Base-by-base conservation (phyloP, 2,329 filamentous ascomycete genomes). In the Penicillium brevicompactum region DNA sequence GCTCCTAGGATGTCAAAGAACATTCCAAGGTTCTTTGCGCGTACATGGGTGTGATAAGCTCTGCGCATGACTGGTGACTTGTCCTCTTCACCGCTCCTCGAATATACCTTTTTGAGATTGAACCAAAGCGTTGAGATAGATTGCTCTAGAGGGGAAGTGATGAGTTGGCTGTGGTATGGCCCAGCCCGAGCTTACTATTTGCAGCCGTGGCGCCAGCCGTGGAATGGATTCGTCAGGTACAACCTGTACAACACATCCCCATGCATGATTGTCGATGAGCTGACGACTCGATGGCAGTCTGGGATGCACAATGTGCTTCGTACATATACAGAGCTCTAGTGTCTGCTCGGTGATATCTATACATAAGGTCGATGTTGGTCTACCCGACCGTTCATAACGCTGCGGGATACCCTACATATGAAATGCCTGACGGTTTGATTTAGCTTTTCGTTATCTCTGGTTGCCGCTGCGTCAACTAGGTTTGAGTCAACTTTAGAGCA, bases 21-120 rank as follows among this genome's bases (percentile, higher is more conserved):
- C 38, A 43, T 49, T 53, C 38, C 34, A 37, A 37, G 34, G 34
- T 13, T 37, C 34, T 37, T 37, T n/a, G 34, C 34, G 34, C 34
- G 34, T 37, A 37, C 34, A n/a, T n/a, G 13, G 13, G 24, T 27
- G 24, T n/a, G 37, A 53, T 54, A 49, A 32, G 32, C 13, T 27
- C 40, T 32, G 16, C 41, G 32, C 34, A 21, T 46, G 46, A 42
- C 46, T 42, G 34, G 32, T 54, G 51, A 54, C 52, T 50, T 51
- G 52, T 51, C 34, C n/a, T 21, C 8, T 41, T 51, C 52, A 54
- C 52, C 52, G 52, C 52, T 54, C 52, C 51, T 54, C 21, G 32
- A 11, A 45, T 14, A 49, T 53, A 43, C 21, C 8, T 21, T 32
- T 48, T n/a, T 16, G 8, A 41, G 18, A 41, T 37, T 53, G 22